phyloP scores from a whole-genome alignment of 148 eudicot genomes.

The Oxyria digyna region DNA sequence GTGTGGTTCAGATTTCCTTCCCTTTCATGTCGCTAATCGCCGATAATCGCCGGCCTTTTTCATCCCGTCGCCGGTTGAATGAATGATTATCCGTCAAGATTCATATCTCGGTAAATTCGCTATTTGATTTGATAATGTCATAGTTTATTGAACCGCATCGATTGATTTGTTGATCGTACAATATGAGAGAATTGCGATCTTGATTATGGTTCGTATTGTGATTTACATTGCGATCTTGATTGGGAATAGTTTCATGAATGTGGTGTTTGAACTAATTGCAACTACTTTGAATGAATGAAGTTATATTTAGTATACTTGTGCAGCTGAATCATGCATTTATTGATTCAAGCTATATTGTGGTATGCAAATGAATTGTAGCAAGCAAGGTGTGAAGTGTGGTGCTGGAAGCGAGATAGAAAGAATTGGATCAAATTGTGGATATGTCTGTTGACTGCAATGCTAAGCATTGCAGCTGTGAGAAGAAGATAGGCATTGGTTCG shows the following conservation, averaged over 20 bases:
- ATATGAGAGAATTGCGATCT: neutral
- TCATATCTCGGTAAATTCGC: constrained; percentile 2
- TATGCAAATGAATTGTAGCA: neutral
- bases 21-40: neutral
- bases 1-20: neutral
- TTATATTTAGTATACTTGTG: neutral
- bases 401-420: constrained; percentile 8
- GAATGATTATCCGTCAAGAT: neutral
- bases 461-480: constrained; percentile 79
- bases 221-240: neutral
- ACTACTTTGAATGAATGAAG: neutral
- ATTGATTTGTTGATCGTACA: neutral
- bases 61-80: neutral
- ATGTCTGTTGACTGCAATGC: constrained; percentile 61
- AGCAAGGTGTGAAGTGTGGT: neutral
- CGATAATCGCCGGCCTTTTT: neutral
- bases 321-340: neutral
- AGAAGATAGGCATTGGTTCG: constrained; percentile 50
- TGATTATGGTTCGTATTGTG: neutral
- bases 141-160: neutral
- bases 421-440: constrained; percentile 12
- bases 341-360: neutral
- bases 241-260: neutral
- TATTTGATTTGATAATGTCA: neutral
- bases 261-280: neutral